Percentiles rank a stretch among this genome's conserved stretches.
Evolutionary conservation across 441 rosid species (phyloP).

Genomic region (Gossypium schwendimanii): DNA sequence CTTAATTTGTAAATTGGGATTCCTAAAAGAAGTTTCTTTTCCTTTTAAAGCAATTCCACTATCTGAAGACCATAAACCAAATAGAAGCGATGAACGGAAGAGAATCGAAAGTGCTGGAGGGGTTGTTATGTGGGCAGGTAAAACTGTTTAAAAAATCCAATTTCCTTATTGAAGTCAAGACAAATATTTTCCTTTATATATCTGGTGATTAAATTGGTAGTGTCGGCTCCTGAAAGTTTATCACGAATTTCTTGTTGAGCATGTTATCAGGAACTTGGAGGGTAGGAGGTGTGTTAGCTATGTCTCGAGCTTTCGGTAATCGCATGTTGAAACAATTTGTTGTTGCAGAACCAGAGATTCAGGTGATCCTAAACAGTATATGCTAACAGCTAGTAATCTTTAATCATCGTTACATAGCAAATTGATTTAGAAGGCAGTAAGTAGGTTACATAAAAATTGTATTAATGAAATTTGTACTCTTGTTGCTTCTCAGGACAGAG

Average conservation of each 20-base stretch:
- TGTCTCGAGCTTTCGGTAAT: slow-evolving; percentile 98
- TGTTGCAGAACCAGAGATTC: slow-evolving; percentile 96
- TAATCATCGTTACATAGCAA: neutral
- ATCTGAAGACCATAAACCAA: slow-evolving; percentile 97
- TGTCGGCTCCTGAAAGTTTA: neutral
- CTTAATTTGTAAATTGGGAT: neutral
- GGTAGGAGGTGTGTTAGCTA: slow-evolving; percentile 95
- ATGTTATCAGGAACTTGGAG: slow-evolving; percentile 85
- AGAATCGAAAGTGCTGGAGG: slow-evolving; percentile 97
- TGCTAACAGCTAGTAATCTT: neutral
- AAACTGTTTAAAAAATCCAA: slow-evolving; percentile 6
- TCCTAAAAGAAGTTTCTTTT: slow-evolving; percentile 8
- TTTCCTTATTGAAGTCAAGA: neutral
- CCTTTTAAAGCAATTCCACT: slow-evolving; percentile 69
- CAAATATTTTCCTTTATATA: neutral
- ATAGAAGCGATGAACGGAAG: slow-evolving; percentile 94
- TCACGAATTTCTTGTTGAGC: slow-evolving; percentile 10
- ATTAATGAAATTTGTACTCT: slow-evolving; percentile 12
- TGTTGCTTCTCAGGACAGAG: slow-evolving; percentile 51
- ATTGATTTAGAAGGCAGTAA: no score
- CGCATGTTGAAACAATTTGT: slow-evolving; percentile 97
- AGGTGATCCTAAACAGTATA: slow-evolving; percentile 38
- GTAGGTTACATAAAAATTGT: neutral
- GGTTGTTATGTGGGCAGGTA: slow-evolving; percentile 98
- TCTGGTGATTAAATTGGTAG: neutral